phyloP scores from a whole-genome alignment of 2,329 filamentous ascomycete genomes.

The Leptoxyphium fumago region DNA sequence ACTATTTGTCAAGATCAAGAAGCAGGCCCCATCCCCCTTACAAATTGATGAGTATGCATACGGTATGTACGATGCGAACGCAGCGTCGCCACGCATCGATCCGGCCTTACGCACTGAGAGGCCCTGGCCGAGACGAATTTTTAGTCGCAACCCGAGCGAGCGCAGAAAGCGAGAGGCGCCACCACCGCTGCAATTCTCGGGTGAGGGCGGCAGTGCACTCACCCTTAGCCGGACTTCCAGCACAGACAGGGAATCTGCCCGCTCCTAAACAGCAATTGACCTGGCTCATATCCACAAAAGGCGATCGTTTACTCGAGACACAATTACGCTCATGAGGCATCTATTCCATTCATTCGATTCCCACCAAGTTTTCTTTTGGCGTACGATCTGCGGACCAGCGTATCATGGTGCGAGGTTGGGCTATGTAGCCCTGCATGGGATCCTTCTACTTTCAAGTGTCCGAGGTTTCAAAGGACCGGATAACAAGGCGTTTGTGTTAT shows the following conservation, averaged over 20 bases:
- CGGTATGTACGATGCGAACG: conserved; percentile 10
- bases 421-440: too few species aligned
- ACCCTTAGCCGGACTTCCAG: conserved; percentile 20
- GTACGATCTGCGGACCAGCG: too few species aligned
- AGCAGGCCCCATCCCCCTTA: conserved; percentile 26
- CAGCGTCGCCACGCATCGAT: conserved; percentile 17
- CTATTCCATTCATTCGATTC: too few species aligned
- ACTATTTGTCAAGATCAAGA: conserved; percentile 77
- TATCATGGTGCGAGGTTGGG: too few species aligned
- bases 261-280: neutral
- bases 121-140: conserved; percentile 28
- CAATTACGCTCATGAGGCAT: too few species aligned
- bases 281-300: too few species aligned
- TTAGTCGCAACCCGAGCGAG: conserved; percentile 29
- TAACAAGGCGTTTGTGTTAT: too few species aligned
- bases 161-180: conserved; percentile 19
- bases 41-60: conserved; percentile 15
- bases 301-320: too few species aligned
- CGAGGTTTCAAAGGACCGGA: too few species aligned
- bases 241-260: conserved; percentile 16
- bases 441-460: too few species aligned
- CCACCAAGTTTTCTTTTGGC: too few species aligned
- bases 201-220: conserved; percentile 5
- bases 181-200: conserved; percentile 3
- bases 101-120: conserved; percentile 13